Conservation (phyloP, 768 basidiomycete genomes). For the Trametes gibbosa region DNA sequence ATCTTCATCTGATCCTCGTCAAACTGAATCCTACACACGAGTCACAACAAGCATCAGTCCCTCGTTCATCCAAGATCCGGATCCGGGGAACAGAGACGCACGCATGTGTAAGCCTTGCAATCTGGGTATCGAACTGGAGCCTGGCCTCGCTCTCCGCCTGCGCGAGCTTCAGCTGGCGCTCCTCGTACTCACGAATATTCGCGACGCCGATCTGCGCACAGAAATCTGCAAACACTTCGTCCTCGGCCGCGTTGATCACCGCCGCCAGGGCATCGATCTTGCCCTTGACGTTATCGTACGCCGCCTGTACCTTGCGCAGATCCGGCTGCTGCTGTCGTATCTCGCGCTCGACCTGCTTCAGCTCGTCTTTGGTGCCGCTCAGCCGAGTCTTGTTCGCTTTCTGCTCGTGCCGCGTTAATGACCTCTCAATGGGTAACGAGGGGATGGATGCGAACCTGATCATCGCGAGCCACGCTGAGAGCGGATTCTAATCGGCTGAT, state of each 20-base stretch:
- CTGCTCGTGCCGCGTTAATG: constrained; percentile 36
- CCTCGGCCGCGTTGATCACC: constrained; percentile 75
- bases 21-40: constrained; percentile 64
- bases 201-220: constrained; percentile 74
- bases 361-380: constrained; percentile 77
- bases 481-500: constrained; percentile 77
- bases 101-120: constrained; percentile 85
- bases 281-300: constrained; percentile 49
- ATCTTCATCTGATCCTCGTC: constrained; percentile 71
- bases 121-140: constrained; percentile 80
- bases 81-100: constrained; percentile 36
- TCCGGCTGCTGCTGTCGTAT: constrained; percentile 66
- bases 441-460: constrained; percentile 51
- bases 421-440: no score
- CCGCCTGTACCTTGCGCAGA: constrained; percentile 51
- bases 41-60: not conserved
- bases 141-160: constrained; percentile 86
- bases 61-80: not conserved
- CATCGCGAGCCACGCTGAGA: constrained; percentile 74
- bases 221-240: constrained; percentile 72
- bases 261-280: constrained; percentile 53
- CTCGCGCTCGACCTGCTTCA: constrained; percentile 76
- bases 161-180: constrained; percentile 82
- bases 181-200: constrained; percentile 92
- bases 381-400: constrained; percentile 73